phyloP scores from a whole-genome alignment of 306 rosid genomes.

The Vachellia collinsii region DNA sequence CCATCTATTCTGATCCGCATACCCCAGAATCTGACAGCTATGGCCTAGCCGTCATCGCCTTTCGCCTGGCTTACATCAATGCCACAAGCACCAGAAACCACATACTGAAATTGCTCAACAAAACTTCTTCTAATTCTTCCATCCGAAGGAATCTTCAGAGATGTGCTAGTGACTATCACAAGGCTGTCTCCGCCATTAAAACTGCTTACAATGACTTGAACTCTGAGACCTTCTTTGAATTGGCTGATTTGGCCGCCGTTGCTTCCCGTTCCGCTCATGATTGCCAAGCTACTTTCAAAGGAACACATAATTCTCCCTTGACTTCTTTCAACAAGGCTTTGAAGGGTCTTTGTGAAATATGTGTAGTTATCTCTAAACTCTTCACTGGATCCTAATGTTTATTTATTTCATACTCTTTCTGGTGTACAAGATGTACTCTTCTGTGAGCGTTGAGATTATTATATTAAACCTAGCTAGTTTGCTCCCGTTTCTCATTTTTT shows the following conservation, averaged over 20 bases:
- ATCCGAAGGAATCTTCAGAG: constrained; percentile 21
- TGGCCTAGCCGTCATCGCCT: constrained; percentile 47
- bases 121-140: neutral
- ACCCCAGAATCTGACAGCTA: constrained; percentile 41
- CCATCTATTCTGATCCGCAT: constrained; percentile 49
- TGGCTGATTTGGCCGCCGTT: constrained; percentile 41
- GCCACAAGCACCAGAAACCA: constrained; percentile 39
- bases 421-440: neutral
- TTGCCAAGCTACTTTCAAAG: constrained; percentile 40
- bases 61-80: constrained; percentile 46
- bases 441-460: neutral
- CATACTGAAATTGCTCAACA: constrained; percentile 32
- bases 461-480: neutral
- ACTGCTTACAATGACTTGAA: constrained; percentile 49
- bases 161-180: constrained; percentile 43
- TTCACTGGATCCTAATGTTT: constrained; percentile 22
- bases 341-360: constrained; percentile 52
- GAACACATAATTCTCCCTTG: constrained; percentile 9
- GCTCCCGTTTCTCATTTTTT: neutral
- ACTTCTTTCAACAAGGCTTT: constrained; percentile 37
- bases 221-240: constrained; percentile 50
- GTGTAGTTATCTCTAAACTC: constrained; percentile 49
- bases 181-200: constrained; percentile 44
- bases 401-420: neutral
- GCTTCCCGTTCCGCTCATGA: constrained; percentile 42